Conservation (phyloP, 371 early-diverging fungal genomes). For the Batkoa obscura region DNA sequence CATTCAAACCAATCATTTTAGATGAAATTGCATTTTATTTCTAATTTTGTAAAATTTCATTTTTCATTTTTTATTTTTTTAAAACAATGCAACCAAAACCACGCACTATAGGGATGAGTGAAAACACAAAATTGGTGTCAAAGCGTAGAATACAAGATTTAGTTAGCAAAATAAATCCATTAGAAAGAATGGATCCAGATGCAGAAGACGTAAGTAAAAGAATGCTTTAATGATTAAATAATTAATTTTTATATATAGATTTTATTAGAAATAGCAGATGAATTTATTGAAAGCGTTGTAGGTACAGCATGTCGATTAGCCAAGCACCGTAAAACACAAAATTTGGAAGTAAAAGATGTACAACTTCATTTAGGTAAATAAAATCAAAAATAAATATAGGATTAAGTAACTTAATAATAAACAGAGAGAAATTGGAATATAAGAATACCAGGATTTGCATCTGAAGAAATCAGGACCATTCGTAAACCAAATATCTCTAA, state of each 20-base stretch:
- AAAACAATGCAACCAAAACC: too few species aligned
- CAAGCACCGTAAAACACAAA: conserved; percentile 68
- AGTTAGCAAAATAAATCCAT: conserved; percentile 71
- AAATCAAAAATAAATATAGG: background rate
- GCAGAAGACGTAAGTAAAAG: conserved; percentile 79
- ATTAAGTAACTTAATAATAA: background rate
- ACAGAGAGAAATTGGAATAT: conserved; percentile 89
- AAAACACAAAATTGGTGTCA: conserved; percentile 23
- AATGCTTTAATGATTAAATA: background rate
- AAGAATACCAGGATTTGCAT: conserved; percentile 75
- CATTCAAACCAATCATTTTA: too few species aligned
- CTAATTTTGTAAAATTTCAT: too few species aligned
- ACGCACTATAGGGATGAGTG: too few species aligned
- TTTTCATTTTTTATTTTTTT: too few species aligned
- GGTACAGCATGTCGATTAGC: conserved; percentile 72
- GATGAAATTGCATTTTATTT: too few species aligned
- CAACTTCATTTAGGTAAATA: conserved; percentile 67
- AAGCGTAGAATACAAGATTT: conserved; percentile 78
- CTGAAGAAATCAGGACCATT: conserved; percentile 28
- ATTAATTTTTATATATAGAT: conserved; percentile 22
- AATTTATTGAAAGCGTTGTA: conserved; percentile 79
- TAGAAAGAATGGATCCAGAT: conserved; percentile 65
- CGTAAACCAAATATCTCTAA: background rate
- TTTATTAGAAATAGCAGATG: conserved; percentile 72
- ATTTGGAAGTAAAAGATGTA: conserved; percentile 75